Evolutionary conservation across 2,329 filamentous ascomycete genomes (phyloP).

Genomic region (Phyllosticta paracitricarpa): DNA sequence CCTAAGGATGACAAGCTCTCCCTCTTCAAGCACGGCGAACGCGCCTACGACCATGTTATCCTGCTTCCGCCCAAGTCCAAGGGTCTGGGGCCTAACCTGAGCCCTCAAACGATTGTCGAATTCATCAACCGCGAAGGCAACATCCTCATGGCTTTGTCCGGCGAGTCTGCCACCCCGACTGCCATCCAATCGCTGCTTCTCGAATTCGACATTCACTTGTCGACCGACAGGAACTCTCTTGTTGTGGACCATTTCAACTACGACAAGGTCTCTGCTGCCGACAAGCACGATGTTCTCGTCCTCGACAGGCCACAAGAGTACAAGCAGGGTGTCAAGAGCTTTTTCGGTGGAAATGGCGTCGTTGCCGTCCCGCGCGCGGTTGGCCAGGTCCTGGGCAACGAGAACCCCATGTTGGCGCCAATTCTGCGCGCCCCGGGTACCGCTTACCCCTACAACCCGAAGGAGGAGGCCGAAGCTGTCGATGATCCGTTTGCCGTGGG

Average conservation of each 20-base stretch:
- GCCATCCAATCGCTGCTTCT: constrained; percentile 69
- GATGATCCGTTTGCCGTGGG: constrained; percentile 83
- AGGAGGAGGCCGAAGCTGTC: constrained; percentile 62
- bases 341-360: constrained; percentile 60
- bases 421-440: constrained; percentile 74
- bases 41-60: constrained; percentile 82
- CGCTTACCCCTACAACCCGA: constrained; percentile 88
- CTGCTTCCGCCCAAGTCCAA: constrained; percentile 85
- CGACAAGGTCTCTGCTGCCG: constrained; percentile 63
- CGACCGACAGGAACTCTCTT: constrained; percentile 70
- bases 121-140: constrained; percentile 91
- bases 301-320: constrained; percentile 57
- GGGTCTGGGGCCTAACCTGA: constrained; percentile 81
- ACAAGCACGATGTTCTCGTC: constrained; percentile 82
- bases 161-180: constrained; percentile 57
- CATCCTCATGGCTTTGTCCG: constrained; percentile 75
- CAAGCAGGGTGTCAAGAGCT: constrained; percentile 62
- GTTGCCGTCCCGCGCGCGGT: constrained; percentile 75
- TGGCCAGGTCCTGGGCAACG: constrained; percentile 71
- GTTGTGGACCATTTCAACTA: constrained; percentile 96
- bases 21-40: constrained; percentile 78
- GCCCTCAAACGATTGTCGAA: constrained; percentile 75
- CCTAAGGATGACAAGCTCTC: constrained; percentile 69
- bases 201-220: constrained; percentile 83
- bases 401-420: constrained; percentile 65